phyloP scores from a whole-genome alignment of 148 eudicot genomes.

The Fagopyrum tataricum region DNA sequence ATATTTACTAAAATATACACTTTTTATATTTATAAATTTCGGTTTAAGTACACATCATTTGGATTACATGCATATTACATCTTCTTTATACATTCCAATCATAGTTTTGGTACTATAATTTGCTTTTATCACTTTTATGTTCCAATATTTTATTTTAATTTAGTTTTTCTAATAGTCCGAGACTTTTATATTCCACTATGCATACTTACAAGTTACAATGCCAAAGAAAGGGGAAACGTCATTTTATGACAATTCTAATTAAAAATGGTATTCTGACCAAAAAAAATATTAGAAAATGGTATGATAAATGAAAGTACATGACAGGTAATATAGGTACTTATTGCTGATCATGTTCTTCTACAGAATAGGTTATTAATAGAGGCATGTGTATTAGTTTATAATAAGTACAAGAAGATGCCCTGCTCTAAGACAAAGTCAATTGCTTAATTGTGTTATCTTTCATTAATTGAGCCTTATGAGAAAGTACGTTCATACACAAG shows the following conservation, averaged over 20 bases:
- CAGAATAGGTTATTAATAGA: background rate
- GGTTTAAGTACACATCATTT: no score
- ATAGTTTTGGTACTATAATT: no score
- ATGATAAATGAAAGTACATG: background rate
- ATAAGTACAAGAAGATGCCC: background rate
- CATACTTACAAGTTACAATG: no score
- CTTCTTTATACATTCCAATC: no score
- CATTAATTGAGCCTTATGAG: background rate
- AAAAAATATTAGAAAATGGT: no score
- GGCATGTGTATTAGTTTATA: background rate
- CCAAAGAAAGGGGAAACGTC: no score
- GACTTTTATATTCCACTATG: no score
- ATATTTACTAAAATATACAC: no score
- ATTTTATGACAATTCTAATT: no score
- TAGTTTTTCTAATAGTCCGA: background rate
- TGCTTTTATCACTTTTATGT: background rate
- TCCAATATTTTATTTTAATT: background rate
- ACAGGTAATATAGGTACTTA: constrained; percentile 7
- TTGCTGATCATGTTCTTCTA: constrained; percentile 3
- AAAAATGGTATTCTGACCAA: no score
- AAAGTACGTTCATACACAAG: background rate
- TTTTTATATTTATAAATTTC: no score
- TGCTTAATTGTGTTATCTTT: background rate
- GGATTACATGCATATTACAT: no score
- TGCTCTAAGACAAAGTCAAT: constrained; percentile 8